Base-by-base conservation (phyloP, 306 rosid species). In the Citrullus colocynthis region DNA sequence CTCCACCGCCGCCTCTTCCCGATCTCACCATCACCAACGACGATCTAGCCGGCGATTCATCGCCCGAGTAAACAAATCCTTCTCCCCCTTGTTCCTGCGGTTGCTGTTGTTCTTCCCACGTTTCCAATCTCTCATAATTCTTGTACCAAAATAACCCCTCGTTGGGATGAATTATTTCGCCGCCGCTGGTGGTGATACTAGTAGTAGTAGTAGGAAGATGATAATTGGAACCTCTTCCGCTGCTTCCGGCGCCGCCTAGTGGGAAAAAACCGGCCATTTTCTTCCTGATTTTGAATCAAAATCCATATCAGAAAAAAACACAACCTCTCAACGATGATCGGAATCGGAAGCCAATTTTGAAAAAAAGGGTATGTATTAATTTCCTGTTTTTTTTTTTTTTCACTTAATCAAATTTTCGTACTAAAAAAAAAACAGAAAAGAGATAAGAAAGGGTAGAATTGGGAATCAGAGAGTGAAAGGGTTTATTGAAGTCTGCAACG, bases 181-280 rank as follows among this genome's bases (percentile, higher is more conserved):
- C 69, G 63, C 63, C 63, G 34, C 61, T 9, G 49, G 39, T 36
- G 5, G 39, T 36, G 39, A 5, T 36, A 8, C 4, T 41, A 83
- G 12, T 69, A 81, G 17, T 64, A 14, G 59, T 37, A 56, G 74
- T 79, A 79, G 81, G 56, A 12, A 42, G 9, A 11, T 78, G 61
- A 41, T 32, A 62, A 62, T 84, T 79, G 1, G 85, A 74, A 54
- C 83, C 74, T 4, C 86, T 82, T 3, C 83, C 76, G 10, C 85
- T 74, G 24, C 86, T 78, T 6, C 20, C 57, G 3, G 81, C 60
- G 6, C 84, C 81, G 13, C 86, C 87, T 90, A 90, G 51, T 79
- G 89, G 86, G 85, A 85, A 90, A 48, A 90, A 75, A 75, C 88
- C 92, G 48, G 92, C 95, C 92, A 88, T 41, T 39, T n/a, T 81